These are phyloP conservation scores for Westerdykella aurantiaca DNA, from an alignment of 2,329 filamentous ascomycete species.

Conservation along the genomic window DNA sequence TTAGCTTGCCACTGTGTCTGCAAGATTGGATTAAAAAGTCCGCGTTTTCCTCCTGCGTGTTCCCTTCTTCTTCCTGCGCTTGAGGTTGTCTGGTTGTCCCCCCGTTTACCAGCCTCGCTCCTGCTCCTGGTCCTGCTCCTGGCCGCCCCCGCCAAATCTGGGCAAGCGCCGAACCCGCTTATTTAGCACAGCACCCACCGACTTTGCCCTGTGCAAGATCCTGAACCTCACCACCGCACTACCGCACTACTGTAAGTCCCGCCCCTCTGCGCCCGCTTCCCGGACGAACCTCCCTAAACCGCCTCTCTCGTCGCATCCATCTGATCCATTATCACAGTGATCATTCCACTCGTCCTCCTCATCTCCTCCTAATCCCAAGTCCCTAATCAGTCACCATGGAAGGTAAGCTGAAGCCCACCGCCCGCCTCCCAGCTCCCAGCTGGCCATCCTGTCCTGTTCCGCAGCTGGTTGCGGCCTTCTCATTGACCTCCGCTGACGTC, in stretches of 20 bases:
- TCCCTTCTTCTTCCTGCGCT: no score
- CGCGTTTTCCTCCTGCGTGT: no score
- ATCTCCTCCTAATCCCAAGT: conserved; percentile 29
- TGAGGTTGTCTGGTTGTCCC: background rate
- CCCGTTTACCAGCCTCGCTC: conserved; percentile 23
- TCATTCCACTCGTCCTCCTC: conserved; percentile 10
- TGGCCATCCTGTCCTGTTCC: conserved; percentile 9
- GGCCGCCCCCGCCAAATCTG: conserved; percentile 35
- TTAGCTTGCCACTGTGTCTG: no score
- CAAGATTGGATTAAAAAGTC: no score
- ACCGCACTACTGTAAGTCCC: conserved; percentile 32
- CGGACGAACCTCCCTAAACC: conserved; percentile 14
- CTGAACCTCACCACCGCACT: conserved; percentile 31
- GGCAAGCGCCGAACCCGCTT: conserved; percentile 37
- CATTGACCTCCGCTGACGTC: conserved; percentile 34
- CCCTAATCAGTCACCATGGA: conserved; percentile 53
- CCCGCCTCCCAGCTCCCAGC: conserved; percentile 12
- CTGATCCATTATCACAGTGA: background rate
- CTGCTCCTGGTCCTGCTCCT: no score
- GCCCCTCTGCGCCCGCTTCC: conserved; percentile 12
- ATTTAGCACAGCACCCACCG: conserved; percentile 38
- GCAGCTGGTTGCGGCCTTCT: conserved; percentile 18
- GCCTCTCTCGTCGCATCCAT: conserved; percentile 4
- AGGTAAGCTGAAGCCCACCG: conserved; percentile 50
- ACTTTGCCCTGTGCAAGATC: conserved; percentile 29